Conservation (phyloP, 2,329 filamentous ascomycete genomes). For the Cladophialophora chaetospira region DNA sequence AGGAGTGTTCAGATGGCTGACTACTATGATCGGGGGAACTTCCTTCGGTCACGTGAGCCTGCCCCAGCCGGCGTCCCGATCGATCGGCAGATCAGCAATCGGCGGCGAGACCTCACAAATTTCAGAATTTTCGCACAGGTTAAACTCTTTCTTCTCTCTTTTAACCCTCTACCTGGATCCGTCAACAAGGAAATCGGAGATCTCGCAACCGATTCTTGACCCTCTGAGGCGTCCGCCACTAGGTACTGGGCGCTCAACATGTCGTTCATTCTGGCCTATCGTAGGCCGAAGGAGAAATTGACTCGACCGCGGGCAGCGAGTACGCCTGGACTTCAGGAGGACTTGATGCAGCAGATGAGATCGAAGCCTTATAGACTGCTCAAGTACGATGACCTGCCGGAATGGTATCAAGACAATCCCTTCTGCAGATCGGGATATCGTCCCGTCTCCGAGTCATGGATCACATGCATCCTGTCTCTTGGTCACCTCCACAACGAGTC, state of each 20-base stretch:
- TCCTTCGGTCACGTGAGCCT: no score
- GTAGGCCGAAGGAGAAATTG: conserved; percentile 28
- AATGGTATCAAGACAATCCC: conserved; percentile 48
- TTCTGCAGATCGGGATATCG: conserved; percentile 50
- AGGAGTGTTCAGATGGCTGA: no score
- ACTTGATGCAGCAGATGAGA: conserved; percentile 8
- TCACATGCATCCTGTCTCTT: conserved; percentile 45
- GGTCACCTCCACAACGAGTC: conserved; percentile 49
- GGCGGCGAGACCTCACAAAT: conserved; percentile 6
- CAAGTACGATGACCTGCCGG: conserved; percentile 42
- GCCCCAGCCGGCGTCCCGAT: no score
- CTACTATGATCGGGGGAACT: no score
- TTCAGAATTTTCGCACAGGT: conserved; percentile 8
- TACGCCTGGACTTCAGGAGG: conserved; percentile 15
- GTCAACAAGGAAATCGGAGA: no score
- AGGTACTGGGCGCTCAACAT: conserved; percentile 4
- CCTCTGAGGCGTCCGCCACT: neutral
- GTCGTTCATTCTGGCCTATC: conserved; percentile 31
- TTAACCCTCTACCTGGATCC: no score
- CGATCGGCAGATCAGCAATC: conserved; percentile 8
- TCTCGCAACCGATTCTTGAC: no score
- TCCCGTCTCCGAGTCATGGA: conserved; percentile 42
- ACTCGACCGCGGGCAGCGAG: conserved; percentile 19
- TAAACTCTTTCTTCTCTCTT: neutral
- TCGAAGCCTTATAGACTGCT: conserved; percentile 31